Evolutionary conservation across 2,329 filamentous ascomycete genomes (phyloP).

Genomic region (Sphaerulina vaccinii): DNA sequence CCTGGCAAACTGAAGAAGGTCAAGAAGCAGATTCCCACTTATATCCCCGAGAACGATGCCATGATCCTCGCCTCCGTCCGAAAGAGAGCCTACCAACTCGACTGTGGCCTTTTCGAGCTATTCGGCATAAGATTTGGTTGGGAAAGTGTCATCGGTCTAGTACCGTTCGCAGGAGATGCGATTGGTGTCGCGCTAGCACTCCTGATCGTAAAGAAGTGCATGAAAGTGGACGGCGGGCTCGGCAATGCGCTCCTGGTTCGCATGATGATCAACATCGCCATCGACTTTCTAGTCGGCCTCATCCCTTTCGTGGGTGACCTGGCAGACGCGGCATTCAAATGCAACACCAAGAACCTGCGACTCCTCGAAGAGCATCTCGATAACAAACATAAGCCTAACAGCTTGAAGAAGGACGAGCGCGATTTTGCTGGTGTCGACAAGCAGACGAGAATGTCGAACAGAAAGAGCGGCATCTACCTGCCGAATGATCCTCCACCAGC

Average conservation of each 20-base stretch:
- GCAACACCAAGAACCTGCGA: slow-evolving; percentile 74
- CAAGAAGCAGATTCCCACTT: slow-evolving; percentile 79
- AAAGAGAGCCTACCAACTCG: slow-evolving; percentile 77
- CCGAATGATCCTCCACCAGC: slow-evolving; percentile 43
- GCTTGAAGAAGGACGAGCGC: slow-evolving; percentile 28
- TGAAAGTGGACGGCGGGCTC: slow-evolving; percentile 73
- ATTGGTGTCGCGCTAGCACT: slow-evolving; percentile 72
- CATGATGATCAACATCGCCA: slow-evolving; percentile 77
- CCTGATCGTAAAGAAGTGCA: slow-evolving; percentile 71
- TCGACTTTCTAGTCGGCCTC: slow-evolving; percentile 73
- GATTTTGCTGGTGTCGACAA: slow-evolving; percentile 29
- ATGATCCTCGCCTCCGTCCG: slow-evolving; percentile 83
- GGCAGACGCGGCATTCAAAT: slow-evolving; percentile 68
- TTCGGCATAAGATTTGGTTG: slow-evolving; percentile 84
- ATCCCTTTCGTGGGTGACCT: slow-evolving; percentile 76
- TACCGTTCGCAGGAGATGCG: slow-evolving; percentile 78
- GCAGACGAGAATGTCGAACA: slow-evolving; percentile 37
- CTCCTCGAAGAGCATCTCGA: slow-evolving; percentile 68
- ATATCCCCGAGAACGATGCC: slow-evolving; percentile 78
- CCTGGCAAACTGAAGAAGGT: slow-evolving; percentile 76
- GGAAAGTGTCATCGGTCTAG: slow-evolving; percentile 78
- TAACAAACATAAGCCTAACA: slow-evolving; percentile 59
- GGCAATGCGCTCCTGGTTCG: slow-evolving; percentile 58
- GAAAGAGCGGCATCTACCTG: slow-evolving; percentile 35
- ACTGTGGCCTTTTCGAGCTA: slow-evolving; percentile 79